Base-by-base conservation (phyloP, 1,284 basidiomycete species). In the Malassezia cuniculi region DNA sequence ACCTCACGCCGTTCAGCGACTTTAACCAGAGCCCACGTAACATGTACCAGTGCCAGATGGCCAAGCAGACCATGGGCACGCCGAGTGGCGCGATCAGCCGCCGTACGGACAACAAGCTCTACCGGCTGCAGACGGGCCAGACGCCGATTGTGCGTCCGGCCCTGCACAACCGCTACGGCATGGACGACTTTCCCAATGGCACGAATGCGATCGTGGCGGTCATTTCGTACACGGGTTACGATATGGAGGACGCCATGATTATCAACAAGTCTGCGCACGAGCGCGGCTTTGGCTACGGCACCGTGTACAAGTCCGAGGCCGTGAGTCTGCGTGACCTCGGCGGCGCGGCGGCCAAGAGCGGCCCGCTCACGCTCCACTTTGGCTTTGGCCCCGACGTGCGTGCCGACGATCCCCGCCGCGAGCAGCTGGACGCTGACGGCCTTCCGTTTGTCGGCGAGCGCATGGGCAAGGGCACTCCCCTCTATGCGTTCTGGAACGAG, bases 181-280 rank as follows among this genome's bases (percentile, higher is more conserved):
- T 99, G 80, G 93, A 99, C 69, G 80, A 84, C 35, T 97, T 89
- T 75, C 93, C 93, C 1, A 97, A 93, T 64, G 93, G 90, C 12
- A 94, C 84, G 29, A 99, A 99, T 69, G 93, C 93, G 12, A 76
- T 99, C 42, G 93, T 99, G 36, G 93, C 93, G 16, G 93, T 99
- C 66, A 95, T 99, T 55, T 97, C 93, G 0, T 99, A 99, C 69
- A 99, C 93, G 0, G 93, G 93, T 5, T 99, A 99, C 70, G 93
- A 99, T 69, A 99, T 99, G 93, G 93, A 99, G 71, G 93, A 99
- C 60, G 93, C 93, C 48, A 99, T 99, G 93, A 97, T 99, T 55
- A 72, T 99, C 37, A 99, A 99, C 72, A 97, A 97, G 72, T 95
- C 87, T 4, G 82, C 86, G 3, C 87, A 97, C 67, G 93, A 99